A percentile compares a stretch with the other conserved stretches of the same genome.
These are phyloP conservation scores for Clonostachys sp. DNA, from an alignment of 2,329 filamentous ascomycete genomes.

Conservation along the genomic window DNA sequence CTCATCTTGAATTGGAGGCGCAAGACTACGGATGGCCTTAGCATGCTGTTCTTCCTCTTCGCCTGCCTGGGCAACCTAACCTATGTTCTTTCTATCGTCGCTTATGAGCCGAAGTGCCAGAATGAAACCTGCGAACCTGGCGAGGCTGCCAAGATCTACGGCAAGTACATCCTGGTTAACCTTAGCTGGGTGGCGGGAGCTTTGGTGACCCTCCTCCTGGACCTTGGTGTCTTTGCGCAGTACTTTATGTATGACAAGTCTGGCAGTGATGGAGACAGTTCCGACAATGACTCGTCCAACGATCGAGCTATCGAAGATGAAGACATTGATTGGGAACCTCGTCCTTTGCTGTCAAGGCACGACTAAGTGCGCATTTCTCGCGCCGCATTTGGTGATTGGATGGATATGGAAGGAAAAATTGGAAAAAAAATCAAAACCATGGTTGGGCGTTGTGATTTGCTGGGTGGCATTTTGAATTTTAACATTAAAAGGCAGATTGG, in stretches of 20 bases:
- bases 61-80: conserved; percentile 93
- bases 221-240: conserved; percentile 83
- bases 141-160: conserved; percentile 66
- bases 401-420: neutral
- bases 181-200: conserved; percentile 87
- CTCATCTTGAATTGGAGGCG: conserved; percentile 87
- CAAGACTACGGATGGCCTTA: conserved; percentile 90
- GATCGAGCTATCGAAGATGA: conserved; percentile 19
- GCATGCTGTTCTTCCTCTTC: conserved; percentile 93
- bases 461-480: neutral
- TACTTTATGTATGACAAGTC: conserved; percentile 76
- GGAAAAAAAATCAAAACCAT: neutral
- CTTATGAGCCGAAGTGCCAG: conserved; percentile 73
- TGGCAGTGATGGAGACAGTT: conserved; percentile 24
- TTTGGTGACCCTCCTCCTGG: conserved; percentile 78
- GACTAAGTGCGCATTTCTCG: conserved; percentile 2
- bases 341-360: conserved; percentile 11
- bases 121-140: conserved; percentile 52
- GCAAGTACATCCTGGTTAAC: conserved; percentile 82
- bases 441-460: neutral
- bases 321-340: conserved; percentile 14
- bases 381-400: too few species aligned
- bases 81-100: conserved; percentile 87
- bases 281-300: conserved; percentile 17
- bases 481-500: neutral